A percentile compares a stretch with the other conserved stretches of the same genome.
phyloP scores from a whole-genome alignment of 2,329 filamentous ascomycete species.

The Neospermospora avenae region DNA sequence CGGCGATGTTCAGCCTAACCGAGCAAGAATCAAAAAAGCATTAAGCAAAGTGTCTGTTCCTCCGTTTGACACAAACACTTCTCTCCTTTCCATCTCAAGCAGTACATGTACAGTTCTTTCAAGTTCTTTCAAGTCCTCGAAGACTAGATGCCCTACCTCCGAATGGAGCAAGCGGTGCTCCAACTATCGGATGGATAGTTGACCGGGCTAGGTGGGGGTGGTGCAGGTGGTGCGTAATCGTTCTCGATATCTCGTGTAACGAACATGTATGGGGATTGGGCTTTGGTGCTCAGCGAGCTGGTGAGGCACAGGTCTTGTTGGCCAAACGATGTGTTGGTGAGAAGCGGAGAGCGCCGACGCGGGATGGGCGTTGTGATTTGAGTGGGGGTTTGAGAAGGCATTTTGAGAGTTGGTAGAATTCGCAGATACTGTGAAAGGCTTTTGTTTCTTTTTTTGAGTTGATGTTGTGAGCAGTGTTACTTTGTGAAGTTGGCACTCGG shows the following conservation, averaged over 20 bases:
- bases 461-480: background rate
- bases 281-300: conserved; percentile 27
- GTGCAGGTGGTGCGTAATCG: conserved; percentile 62
- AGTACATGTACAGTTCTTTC: background rate
- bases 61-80: background rate
- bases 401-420: conserved; percentile 14
- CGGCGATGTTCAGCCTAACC: background rate
- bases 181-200: conserved; percentile 57
- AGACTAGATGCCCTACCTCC: no score
- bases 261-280: conserved; percentile 28
- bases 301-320: conserved; percentile 32
- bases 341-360: conserved; percentile 48
- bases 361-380: conserved; percentile 34
- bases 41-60: background rate
- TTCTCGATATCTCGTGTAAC: conserved; percentile 39
- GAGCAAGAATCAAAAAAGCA: background rate
- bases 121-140: background rate
- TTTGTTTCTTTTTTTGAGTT: background rate
- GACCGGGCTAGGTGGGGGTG: conserved; percentile 62
- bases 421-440: background rate
- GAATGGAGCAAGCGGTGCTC: conserved; percentile 33
- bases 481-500: background rate
- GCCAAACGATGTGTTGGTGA: conserved; percentile 25
- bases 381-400: conserved; percentile 33
- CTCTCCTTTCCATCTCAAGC: background rate